Evolutionary conservation across 2,329 filamentous ascomycete species (phyloP), one percentile per base, ranked within the genome.

Genomic region (Sarocladiaceae sp.): DNA sequence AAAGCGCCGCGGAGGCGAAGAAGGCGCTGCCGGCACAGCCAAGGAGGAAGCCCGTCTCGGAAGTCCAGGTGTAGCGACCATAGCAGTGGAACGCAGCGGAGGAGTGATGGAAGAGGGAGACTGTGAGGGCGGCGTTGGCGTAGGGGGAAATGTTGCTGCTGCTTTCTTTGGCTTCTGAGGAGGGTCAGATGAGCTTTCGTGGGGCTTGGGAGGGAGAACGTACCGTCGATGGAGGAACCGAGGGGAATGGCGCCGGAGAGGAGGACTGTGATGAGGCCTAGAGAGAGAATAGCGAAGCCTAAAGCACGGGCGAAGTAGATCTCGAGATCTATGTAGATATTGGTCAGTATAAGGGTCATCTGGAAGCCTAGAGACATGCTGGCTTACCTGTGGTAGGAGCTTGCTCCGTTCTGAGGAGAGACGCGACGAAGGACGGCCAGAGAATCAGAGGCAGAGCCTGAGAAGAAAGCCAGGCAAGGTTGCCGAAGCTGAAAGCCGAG

Each of bases 301-400:
- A 88, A 73, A 21, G 74, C 78, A 33, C 85, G 83, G 43, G 80
- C 80, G 60, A 90, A 82, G 71, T 91, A 91, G 45, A 76, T 65
- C 62, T 89, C 84, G 24, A 88, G 69, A 19, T 37, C 43, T 45
- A 24, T 5, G 16, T 9, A 29, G 43, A 31, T 16, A 15, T 12
- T 3, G 5, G 26, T 43, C 13, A 27, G 23, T 26, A 27, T n/a
- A n/a, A 40, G 20, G 21, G n/a, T n/a, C n/a, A n/a, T n/a, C n/a
- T n/a, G n/a, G n/a, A n/a, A n/a, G n/a, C n/a, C n/a, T n/a, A n/a
- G n/a, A n/a, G n/a, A 18, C 35, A 18, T 26, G 21, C 13, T 12
- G 21, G 24, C 62, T 33, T 27, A 68, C 66, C 47, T 44, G 55
- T 63, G 12, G 58, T 50, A 13, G 50, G 46, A 12, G 61, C 57